phyloP scores from a whole-genome alignment of 1,139 yeast species.

The Saccharomyces pastorianus region DNA sequence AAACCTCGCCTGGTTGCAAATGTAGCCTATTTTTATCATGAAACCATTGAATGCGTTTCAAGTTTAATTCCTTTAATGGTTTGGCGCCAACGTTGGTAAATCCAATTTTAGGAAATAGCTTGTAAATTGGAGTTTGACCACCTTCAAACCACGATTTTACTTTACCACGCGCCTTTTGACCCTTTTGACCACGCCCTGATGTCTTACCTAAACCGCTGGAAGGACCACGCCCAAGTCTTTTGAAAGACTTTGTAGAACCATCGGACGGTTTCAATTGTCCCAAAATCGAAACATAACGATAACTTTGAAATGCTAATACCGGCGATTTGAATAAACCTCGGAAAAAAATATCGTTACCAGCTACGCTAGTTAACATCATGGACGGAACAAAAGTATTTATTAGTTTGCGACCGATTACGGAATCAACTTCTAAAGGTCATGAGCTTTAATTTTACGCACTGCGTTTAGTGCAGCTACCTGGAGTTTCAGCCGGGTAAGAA shows the following conservation, averaged over 20 bases:
- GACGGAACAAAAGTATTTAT: background rate
- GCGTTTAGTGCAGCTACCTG: background rate
- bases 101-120: constrained; percentile 85
- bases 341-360: background rate
- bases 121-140: constrained; percentile 93
- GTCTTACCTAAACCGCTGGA: constrained; percentile 91
- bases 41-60: constrained; percentile 53
- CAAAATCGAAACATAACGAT: constrained; percentile 30
- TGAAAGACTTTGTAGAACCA: constrained; percentile 38
- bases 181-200: constrained; percentile 96
- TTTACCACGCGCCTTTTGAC: constrained; percentile 92
- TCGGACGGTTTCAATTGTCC: constrained; percentile 33
- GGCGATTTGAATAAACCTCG: background rate
- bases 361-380: background rate
- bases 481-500: background rate
- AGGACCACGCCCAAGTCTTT: constrained; percentile 94
- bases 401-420: background rate
- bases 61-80: constrained; percentile 46
- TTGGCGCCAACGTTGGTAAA: constrained; percentile 54
- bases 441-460: background rate
- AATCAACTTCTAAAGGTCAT: background rate
- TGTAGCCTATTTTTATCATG: constrained; percentile 63
- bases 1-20: constrained; percentile 50
- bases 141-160: constrained; percentile 96
- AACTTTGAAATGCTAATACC: background rate